A percentile compares a stretch with the other conserved stretches of the same genome.
phyloP scores from a whole-genome alignment of 176 grass and related monocot genomes.

The Carex parvula region DNA sequence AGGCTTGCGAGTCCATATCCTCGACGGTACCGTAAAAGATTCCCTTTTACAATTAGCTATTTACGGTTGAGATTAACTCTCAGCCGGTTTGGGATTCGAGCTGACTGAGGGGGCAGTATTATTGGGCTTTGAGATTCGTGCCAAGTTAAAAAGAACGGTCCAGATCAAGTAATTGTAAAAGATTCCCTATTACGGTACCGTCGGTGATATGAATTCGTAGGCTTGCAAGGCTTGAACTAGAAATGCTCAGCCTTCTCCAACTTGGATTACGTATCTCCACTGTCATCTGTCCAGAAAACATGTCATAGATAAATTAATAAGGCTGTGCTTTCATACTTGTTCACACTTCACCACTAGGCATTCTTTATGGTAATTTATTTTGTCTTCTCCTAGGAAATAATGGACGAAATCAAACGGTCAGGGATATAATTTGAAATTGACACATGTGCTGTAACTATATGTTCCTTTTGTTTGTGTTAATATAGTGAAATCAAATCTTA shows the following conservation, averaged over 20 bases:
- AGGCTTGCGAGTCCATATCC: no score
- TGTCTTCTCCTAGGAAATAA: not conserved
- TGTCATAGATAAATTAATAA: conserved; percentile 1
- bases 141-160: no score
- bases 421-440: not conserved
- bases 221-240: not conserved
- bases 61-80: no score
- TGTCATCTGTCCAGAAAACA: conserved; percentile 2
- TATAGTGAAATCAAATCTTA: not conserved
- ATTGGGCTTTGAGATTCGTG: no score
- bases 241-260: not conserved
- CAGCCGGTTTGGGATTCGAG: no score
- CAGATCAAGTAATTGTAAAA: no score
- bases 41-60: no score
- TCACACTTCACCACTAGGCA: not conserved
- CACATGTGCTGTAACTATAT: not conserved
- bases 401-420: not conserved
- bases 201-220: no score
- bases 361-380: not conserved
- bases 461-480: conserved; percentile 5
- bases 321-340: not conserved
- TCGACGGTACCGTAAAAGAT: no score
- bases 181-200: no score
- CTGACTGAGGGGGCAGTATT: no score
- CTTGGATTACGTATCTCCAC: not conserved